phyloP scores from a whole-genome alignment of 805 yeast genomes.

The Aciculoconidium aculeatum region DNA sequence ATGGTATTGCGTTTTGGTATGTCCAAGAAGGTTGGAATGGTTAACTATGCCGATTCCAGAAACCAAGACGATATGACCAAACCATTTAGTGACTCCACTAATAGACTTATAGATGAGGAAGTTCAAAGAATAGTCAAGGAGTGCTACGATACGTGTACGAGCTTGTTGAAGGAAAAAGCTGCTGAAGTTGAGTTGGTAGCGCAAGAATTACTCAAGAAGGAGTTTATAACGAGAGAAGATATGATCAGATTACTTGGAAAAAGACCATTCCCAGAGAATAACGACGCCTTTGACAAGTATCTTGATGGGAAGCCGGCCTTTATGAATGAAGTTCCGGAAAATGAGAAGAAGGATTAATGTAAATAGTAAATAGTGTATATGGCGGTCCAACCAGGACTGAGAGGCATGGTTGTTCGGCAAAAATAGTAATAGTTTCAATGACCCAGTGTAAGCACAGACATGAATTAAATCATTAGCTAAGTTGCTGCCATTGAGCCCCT shows the following conservation, averaged over 20 bases:
- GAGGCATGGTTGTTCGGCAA: neutral
- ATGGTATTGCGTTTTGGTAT: conserved; percentile 94
- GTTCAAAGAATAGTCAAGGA: conserved; percentile 71
- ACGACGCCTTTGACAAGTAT: conserved; percentile 85
- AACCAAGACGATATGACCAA: conserved; percentile 66
- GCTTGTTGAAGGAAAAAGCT: conserved; percentile 63
- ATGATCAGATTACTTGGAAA: conserved; percentile 86
- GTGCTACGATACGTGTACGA: conserved; percentile 65
- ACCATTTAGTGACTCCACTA: conserved; percentile 87
- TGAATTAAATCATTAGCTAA: too few relatives aligned
- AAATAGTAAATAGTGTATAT: conserved; percentile 13
- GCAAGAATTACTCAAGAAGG: conserved; percentile 76
- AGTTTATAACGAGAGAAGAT: conserved; percentile 89
- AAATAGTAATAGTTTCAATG: neutral
- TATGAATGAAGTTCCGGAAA: conserved; percentile 25
- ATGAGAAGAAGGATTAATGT: conserved; percentile 24
- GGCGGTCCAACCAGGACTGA: too few relatives aligned
- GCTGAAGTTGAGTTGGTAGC: conserved; percentile 81
- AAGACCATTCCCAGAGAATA: conserved; percentile 85
- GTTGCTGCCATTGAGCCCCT: too few relatives aligned
- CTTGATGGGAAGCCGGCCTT: conserved; percentile 43
- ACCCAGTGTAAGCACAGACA: too few relatives aligned
- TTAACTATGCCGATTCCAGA: conserved; percentile 64
- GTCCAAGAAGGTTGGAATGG: conserved; percentile 82
- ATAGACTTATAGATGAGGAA: conserved; percentile 73